These are phyloP conservation scores for Leptographium procerum DNA, from an alignment of 2,329 filamentous ascomycete species.

Conservation along the genomic window DNA sequence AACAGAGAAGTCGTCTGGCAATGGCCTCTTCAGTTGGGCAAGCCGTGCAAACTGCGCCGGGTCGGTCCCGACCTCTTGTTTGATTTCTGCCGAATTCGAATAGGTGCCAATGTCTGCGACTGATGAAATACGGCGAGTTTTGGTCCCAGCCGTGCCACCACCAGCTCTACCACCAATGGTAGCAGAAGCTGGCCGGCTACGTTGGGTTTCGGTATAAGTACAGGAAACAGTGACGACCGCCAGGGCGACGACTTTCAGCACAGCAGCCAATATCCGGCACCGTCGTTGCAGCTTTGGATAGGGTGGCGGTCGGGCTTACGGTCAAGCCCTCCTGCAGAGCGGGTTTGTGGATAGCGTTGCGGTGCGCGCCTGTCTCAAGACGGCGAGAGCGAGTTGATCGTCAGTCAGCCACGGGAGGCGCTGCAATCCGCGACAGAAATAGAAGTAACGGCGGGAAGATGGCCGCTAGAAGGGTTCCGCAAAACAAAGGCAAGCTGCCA, in stretches of 20 bases:
- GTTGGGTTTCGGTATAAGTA: conserved; percentile 12
- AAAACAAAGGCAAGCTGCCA: too few species aligned
- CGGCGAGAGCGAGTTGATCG: background rate
- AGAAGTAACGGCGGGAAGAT: background rate
- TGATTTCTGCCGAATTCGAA: background rate
- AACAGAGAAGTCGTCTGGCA: background rate
- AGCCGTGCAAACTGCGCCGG: background rate
- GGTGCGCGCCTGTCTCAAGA: background rate
- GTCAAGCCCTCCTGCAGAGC: background rate
- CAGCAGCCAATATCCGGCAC: background rate
- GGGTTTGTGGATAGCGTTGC: background rate
- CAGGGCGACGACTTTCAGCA: conserved; percentile 10
- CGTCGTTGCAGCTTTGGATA: background rate
- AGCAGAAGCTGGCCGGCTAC: conserved; percentile 5
- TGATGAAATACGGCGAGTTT: background rate
- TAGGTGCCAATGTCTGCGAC: background rate
- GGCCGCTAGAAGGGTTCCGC: background rate
- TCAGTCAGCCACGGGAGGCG: background rate
- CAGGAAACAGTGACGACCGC: conserved; percentile 15
- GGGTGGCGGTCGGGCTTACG: background rate
- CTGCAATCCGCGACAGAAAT: too few species aligned
- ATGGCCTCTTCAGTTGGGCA: background rate
- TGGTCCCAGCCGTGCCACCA: background rate
- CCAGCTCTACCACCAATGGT: background rate
- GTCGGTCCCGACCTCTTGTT: background rate